Evolutionary conservation across 371 early-diverging fungal genomes (phyloP), one percentile per base, ranked within the genome.

Genomic region (Syncephalastrum contaminatum): DNA sequence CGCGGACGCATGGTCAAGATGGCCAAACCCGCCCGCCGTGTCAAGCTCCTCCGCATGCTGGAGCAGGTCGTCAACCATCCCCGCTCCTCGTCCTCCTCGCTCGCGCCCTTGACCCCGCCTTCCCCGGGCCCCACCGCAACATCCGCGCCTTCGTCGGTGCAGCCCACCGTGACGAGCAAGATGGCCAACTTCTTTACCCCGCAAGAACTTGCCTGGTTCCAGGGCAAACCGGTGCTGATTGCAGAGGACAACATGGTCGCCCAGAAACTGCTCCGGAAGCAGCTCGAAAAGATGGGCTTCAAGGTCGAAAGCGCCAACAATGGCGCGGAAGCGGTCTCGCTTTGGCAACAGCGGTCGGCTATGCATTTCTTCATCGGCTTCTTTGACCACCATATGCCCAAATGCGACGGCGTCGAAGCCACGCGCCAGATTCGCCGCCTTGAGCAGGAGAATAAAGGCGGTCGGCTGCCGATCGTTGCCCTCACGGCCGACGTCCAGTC

Each of bases 371-470:
- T 57, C 8, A 55, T 78, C 44, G 75, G 71, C 8, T 75, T 78
- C 54, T 74, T 78, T 67, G 78, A 78, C 39, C 78, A 78, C 46
- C 78, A 78, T 53, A 78, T 78, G 78, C 78, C 78, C 7, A 65
- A 63, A 18, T 77, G 78, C 20, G 84, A 84, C 56, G 84, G 84
- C 19, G 72, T 82, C 0, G 84, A 79, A 43, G 84, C 84, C 1
- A 82, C 84, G 6, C 73, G 67, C 27, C 74, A 72, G 10, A 68
- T 84, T 39, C 70, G 84, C 6, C 46, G 65, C 6, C 41, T 69
- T 4, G 80, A 79, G 54, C 30, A 16, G 1, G 63, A 62, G 13
- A 19, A 51, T 41, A 62, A 56, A 39, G 40, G 8, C 19, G 58
- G 63, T 3, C 56, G 79, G 43, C 58, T 84, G n/a, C 82, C 84